Evolutionary conservation across 2,329 filamentous ascomycete species (phyloP).

Genomic region (Chlorencoelia australis): DNA sequence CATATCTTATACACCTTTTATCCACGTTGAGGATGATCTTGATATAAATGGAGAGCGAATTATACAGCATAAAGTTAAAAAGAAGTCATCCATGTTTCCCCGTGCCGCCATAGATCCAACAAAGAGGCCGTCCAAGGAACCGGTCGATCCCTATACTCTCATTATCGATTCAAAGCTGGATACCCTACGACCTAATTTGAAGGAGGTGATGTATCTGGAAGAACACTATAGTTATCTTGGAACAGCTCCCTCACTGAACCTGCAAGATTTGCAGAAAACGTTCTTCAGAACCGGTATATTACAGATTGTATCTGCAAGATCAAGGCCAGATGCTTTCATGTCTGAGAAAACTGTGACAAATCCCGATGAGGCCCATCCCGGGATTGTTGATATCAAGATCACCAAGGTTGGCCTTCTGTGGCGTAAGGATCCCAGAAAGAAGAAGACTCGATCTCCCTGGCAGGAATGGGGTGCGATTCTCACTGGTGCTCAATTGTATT

Average conservation of each 20-base stretch:
- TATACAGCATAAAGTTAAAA: conserved; percentile 60
- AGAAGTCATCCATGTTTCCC: conserved; percentile 54
- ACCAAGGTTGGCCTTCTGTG: conserved; percentile 92
- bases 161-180: conserved; percentile 88
- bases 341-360: conserved; percentile 76
- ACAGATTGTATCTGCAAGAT: conserved; percentile 90
- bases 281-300: conserved; percentile 88
- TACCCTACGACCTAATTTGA: conserved; percentile 70
- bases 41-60: conserved; percentile 69
- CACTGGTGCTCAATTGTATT: conserved; percentile 93
- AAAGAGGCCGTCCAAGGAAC: conserved; percentile 62
- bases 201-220: conserved; percentile 85
- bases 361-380: conserved; percentile 76
- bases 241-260: conserved; percentile 63
- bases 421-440: conserved; percentile 90
- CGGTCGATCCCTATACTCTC: conserved; percentile 88
- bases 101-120: conserved; percentile 53
- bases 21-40: conserved; percentile 88
- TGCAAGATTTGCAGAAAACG: conserved; percentile 72
- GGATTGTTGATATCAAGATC: conserved; percentile 93
- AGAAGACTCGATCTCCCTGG: conserved; percentile 91
- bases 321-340: conserved; percentile 91
- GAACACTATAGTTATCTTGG: conserved; percentile 87
- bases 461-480: conserved; percentile 97
- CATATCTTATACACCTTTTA: conserved; percentile 95